phyloP scores from a whole-genome alignment of 1,284 basidiomycete species.

The Sanghuangporus weigelae region DNA sequence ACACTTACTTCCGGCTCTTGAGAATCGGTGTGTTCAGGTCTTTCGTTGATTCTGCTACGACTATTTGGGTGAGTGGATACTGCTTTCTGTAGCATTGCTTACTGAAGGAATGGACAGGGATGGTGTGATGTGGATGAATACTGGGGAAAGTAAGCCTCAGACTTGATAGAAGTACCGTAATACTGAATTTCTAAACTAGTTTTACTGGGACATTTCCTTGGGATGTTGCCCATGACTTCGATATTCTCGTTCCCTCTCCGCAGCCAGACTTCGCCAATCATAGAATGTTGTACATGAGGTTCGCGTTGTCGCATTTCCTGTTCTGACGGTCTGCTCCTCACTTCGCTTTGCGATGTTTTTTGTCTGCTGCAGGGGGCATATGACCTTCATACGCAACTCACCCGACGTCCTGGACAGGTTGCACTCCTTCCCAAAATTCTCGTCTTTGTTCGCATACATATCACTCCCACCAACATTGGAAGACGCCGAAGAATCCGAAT shows the following conservation, averaged over 20 bases:
- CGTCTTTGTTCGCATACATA: slow-evolving; percentile 12
- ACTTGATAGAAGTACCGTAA: not conserved
- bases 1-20: slow-evolving; percentile 14
- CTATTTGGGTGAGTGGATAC: slow-evolving; percentile 12
- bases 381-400: slow-evolving; percentile 16
- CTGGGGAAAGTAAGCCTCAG: slow-evolving; percentile 18
- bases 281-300: slow-evolving; percentile 12
- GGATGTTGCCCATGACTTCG: slow-evolving; percentile 17
- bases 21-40: slow-evolving; percentile 12
- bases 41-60: slow-evolving; percentile 16
- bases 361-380: slow-evolving; percentile 14
- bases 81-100: not conserved
- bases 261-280: slow-evolving; percentile 14
- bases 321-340: not conserved
- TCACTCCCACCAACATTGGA: slow-evolving; percentile 1
- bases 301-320: not conserved
- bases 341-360: not conserved
- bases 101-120: slow-evolving; percentile 3
- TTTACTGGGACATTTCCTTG: slow-evolving; percentile 18
- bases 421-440: slow-evolving; percentile 16
- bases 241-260: slow-evolving; percentile 3
- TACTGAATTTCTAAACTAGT: not conserved
- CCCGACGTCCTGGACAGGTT: slow-evolving; percentile 14
- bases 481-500: slow-evolving; percentile 17
- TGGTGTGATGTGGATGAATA: slow-evolving; percentile 17